phyloP scores from a whole-genome alignment of 305 asterid genomes.

The Withania somnifera region DNA sequence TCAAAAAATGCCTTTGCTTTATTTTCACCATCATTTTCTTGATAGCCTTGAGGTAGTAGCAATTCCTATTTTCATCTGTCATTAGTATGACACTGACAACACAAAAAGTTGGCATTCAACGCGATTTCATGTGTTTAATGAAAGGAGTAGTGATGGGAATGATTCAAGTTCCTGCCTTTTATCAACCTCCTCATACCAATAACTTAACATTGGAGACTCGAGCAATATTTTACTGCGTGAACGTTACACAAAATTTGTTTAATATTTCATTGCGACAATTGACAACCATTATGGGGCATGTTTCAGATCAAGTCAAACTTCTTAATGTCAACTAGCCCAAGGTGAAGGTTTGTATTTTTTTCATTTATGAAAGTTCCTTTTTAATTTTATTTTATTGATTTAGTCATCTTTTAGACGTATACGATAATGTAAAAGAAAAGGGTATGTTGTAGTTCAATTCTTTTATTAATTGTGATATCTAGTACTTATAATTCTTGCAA shows the following conservation, averaged over 20 bases:
- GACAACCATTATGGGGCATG: slow-evolving; percentile 42
- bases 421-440: too few species aligned
- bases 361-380: too few species aligned
- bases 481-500: background rate
- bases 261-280: slow-evolving; percentile 12
- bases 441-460: too few species aligned
- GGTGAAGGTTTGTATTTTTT: slow-evolving; percentile 27
- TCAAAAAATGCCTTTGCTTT: slow-evolving; percentile 23
- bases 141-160: slow-evolving; percentile 51
- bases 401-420: background rate
- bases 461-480: background rate
- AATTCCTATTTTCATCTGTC: slow-evolving; percentile 34
- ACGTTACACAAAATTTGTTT: slow-evolving; percentile 30
- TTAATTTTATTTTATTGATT: background rate
- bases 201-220: slow-evolving; percentile 32
- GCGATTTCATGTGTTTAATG: slow-evolving; percentile 36
- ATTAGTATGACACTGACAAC: slow-evolving; percentile 28
- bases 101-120: slow-evolving; percentile 34
- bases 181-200: slow-evolving; percentile 53
- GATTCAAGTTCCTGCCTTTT: slow-evolving; percentile 41
- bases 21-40: slow-evolving; percentile 23
- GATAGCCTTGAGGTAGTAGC: slow-evolving; percentile 19
- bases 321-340: slow-evolving; percentile 35
- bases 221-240: slow-evolving; percentile 25
- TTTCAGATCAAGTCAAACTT: slow-evolving; percentile 27